Conservation (phyloP, 2,329 filamentous ascomycete species). For the Pleurostoma richardsiae region DNA sequence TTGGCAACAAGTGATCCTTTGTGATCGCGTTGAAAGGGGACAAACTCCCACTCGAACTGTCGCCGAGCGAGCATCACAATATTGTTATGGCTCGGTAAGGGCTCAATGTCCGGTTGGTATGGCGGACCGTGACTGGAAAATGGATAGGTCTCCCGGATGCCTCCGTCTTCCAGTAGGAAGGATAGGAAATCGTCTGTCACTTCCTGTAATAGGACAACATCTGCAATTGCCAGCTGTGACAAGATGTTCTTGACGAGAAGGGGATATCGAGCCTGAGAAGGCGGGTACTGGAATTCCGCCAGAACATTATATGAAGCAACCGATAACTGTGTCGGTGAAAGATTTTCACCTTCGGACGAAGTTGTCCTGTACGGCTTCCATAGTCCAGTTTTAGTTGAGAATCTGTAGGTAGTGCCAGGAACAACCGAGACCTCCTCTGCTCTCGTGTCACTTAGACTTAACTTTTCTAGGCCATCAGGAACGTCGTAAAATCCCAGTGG, state of each 20-base stretch:
- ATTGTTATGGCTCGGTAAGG: conserved; percentile 56
- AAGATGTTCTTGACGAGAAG: conserved; percentile 38
- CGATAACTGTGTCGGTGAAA: conserved; percentile 13
- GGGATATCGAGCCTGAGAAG: conserved; percentile 33
- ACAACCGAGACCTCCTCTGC: conserved; percentile 1
- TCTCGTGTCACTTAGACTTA: background rate
- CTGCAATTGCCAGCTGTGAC: conserved; percentile 32
- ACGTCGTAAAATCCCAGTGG: conserved; percentile 13
- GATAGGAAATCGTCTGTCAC: conserved; percentile 60
- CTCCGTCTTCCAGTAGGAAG: conserved; percentile 41
- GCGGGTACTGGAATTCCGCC: conserved; percentile 43
- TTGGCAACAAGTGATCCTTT: conserved; percentile 50
- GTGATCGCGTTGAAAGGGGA: conserved; percentile 49
- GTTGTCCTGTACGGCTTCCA: conserved; percentile 8
- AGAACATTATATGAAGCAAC: conserved; percentile 49
- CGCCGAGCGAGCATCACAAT: conserved; percentile 53
- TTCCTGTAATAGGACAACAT: conserved; percentile 54
- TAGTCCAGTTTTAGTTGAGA: conserved; percentile 11
- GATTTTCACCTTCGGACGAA: background rate
- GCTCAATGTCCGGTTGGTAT: conserved; percentile 41
- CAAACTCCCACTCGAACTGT: conserved; percentile 48
- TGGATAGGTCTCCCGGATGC: conserved; percentile 43
- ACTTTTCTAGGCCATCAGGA: no score
- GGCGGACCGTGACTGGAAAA: conserved; percentile 56
- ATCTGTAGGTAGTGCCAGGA: conserved; percentile 1